Evolutionary conservation across 2,329 filamentous ascomycete species (phyloP), one percentile per base, ranked within the genome.

Genomic region (Penicillium freii): DNA sequence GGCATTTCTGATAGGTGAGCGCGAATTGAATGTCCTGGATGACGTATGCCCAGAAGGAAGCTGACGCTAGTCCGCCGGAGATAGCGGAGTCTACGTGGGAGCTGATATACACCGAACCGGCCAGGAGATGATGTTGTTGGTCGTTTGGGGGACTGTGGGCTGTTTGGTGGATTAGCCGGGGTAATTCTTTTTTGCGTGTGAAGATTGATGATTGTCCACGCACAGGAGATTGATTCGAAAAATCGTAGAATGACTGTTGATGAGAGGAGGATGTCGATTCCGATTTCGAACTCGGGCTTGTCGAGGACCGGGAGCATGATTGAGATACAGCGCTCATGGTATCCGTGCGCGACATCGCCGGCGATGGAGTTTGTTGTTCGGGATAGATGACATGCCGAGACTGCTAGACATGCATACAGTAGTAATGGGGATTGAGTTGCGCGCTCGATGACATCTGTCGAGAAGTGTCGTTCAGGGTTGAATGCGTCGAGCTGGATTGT

Each of bases 11-110:
- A 51, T 68, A 69, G 11, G 67, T 68, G 48, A 73, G 59, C 5
- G 70, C 70, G 56, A 71, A 71, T 42, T 73, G 71, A 21, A 73
- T 71, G 54, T 73, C 71, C 51, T 73, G 71, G 59, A 71, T 69
- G 3, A 73, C 70, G 46, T 71, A 73, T 11, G 70, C 64, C 71
- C 71, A 73, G 57, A 73, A 73, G 0, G 71, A 72, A 25, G 71
- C 69, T 21, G 71, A 71, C 1, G 71, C 67, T 19, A 73, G 68
- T 8, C 69, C 70, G 7, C 67, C 67, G 5, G 69, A 69, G 31
- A 70, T 68, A 2, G 70, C 71, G 42, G 69, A 72, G 54, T 71
- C 71, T 2, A 72, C 64, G 21, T 72, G 71, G 2, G 71, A 69
- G 48, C 70, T 69, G 48, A 73, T 69, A 49, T 73, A 73, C 11